Conservation (phyloP, 306 rosid species). For the Castanospermum australe region DNA sequence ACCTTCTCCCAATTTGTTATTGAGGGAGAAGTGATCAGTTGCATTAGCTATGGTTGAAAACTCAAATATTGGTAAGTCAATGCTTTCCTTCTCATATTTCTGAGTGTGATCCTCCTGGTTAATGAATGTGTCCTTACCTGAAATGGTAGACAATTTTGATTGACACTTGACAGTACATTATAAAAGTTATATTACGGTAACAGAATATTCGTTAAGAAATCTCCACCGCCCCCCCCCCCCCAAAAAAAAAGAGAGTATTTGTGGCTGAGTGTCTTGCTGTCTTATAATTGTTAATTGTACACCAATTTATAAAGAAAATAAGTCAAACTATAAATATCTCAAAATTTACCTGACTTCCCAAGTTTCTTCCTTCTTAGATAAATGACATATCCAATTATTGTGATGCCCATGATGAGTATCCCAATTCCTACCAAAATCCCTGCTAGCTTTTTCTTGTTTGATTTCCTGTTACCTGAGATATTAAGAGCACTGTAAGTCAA, state of each 20-base stretch:
- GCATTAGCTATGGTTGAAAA: conserved; percentile 33
- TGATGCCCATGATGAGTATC: neutral
- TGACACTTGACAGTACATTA: neutral
- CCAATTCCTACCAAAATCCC: conserved; percentile 11
- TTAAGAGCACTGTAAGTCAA: neutral
- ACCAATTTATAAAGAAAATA: neutral
- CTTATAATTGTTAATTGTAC: neutral
- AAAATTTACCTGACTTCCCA: conserved; percentile 10
- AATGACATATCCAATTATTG: neutral
- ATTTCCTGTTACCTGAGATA: neutral
- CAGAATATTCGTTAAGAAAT: neutral
- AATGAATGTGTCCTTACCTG: neutral
- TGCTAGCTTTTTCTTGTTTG: neutral
- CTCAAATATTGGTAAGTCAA: conserved; percentile 41
- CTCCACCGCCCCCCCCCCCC: no score
- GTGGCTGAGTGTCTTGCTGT: neutral
- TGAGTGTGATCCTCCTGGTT: neutral
- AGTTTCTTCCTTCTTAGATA: conserved; percentile 1
- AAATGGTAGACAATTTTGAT: neutral
- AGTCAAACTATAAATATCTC: neutral
- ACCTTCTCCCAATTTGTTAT: conserved; percentile 46
- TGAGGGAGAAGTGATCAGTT: conserved; percentile 35
- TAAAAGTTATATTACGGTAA: neutral
- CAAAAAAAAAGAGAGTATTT: neutral
- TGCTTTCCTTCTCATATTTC: conserved; percentile 1